These are phyloP conservation scores for Metarhizium sp. DNA, from an alignment of 2,329 filamentous ascomycete species.

Conservation along the genomic window DNA sequence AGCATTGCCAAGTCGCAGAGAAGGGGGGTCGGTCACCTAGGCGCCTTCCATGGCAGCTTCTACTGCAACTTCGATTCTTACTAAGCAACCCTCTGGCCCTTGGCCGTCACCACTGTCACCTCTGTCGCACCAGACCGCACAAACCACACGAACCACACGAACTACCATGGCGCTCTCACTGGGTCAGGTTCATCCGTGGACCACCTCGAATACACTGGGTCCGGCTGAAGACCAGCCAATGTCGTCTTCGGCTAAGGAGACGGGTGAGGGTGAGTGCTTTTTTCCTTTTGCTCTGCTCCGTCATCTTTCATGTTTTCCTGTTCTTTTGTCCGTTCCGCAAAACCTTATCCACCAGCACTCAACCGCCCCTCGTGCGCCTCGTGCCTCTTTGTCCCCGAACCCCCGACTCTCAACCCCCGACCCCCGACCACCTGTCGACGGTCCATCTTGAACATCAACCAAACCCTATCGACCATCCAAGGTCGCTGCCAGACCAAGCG, in stretches of 20 bases:
- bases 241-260: background rate
- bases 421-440: background rate
- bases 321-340: background rate
- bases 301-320: background rate
- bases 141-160: background rate
- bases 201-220: background rate
- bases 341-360: too few relatives aligned
- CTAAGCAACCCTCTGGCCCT: background rate
- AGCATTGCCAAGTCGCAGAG: background rate
- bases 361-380: too few relatives aligned
- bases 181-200: slow-evolving; percentile 2
- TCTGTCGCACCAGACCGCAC: background rate
- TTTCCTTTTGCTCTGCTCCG: background rate
- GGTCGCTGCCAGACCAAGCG: too few relatives aligned
- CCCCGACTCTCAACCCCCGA: background rate
- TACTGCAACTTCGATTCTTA: slow-evolving; percentile 2
- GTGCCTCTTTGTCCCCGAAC: background rate
- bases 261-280: slow-evolving; percentile 1
- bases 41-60: slow-evolving; percentile 2
- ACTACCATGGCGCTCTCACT: slow-evolving; percentile 6
- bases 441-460: too few relatives aligned
- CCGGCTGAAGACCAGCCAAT: slow-evolving; percentile 1
- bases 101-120: background rate
- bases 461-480: background rate
- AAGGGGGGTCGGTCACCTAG: background rate